Percentiles rank a stretch among this genome's conserved stretches.
Evolutionary conservation across 495 filamentous ascomycete genomes (phyloP).

Genomic region (Penicillium atrosanguineum): DNA sequence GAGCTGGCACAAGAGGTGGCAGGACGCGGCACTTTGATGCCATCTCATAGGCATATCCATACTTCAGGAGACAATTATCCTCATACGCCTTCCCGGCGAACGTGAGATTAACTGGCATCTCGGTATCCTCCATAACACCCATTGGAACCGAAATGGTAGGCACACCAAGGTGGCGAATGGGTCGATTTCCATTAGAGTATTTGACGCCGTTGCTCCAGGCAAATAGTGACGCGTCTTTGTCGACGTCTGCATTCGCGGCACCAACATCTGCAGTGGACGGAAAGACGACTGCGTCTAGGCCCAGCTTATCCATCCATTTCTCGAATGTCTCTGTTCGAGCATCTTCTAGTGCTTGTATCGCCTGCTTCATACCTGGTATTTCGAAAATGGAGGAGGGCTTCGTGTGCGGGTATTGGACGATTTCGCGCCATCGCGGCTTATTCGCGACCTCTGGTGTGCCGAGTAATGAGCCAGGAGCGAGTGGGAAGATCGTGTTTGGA

Average conservation of each 20-base stretch:
- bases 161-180: slow-evolving; percentile 35
- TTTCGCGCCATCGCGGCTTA: slow-evolving; percentile 30
- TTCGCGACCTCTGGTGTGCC: slow-evolving; percentile 33
- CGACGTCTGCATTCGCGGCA: slow-evolving; percentile 27
- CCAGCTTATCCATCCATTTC: slow-evolving; percentile 32
- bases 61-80: slow-evolving; percentile 27
- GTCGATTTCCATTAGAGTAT: slow-evolving; percentile 36
- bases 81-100: slow-evolving; percentile 37
- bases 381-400: slow-evolving; percentile 26
- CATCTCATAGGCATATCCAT: slow-evolving; percentile 32
- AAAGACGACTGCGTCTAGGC: slow-evolving; percentile 36
- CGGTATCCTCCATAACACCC: slow-evolving; percentile 36
- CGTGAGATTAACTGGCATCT: slow-evolving; percentile 36
- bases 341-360: slow-evolving; percentile 26
- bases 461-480: slow-evolving; percentile 28
- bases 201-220: slow-evolving; percentile 38
- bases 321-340: slow-evolving; percentile 33
- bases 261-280: slow-evolving; percentile 34
- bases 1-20: slow-evolving; percentile 21
- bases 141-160: slow-evolving; percentile 38
- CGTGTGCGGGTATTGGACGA: slow-evolving; percentile 30
- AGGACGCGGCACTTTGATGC: slow-evolving; percentile 23
- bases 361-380: slow-evolving; percentile 26
- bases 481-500: slow-evolving; percentile 32
- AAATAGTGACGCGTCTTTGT: slow-evolving; percentile 23